Evolutionary conservation across 768 basidiomycete species (phyloP).

Genomic region (Leucocoprinus sp.): DNA sequence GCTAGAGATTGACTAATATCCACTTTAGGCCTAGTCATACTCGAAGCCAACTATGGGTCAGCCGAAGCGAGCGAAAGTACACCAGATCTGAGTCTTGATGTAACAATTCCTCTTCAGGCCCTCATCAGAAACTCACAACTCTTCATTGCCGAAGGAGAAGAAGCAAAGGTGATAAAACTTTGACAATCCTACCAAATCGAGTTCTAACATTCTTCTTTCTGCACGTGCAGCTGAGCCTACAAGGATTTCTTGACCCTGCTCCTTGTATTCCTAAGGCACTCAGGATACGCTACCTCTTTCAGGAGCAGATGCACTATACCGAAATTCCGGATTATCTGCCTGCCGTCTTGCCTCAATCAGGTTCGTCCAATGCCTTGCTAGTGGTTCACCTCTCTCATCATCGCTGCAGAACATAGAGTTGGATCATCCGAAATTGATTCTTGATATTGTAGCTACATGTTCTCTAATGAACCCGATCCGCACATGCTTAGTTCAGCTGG

Average conservation of each 20-base stretch:
- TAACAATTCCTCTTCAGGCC: constrained; percentile 75
- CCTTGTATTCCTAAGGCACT: constrained; percentile 65
- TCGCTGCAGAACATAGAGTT: constrained; percentile 19
- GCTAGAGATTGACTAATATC: constrained; percentile 3
- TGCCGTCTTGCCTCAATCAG: constrained; percentile 67
- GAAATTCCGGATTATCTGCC: constrained; percentile 66
- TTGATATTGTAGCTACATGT: too few species aligned
- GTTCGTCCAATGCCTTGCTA: constrained; percentile 31
- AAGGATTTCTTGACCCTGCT: constrained; percentile 86
- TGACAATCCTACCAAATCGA: background rate
- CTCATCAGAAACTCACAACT: constrained; percentile 74
- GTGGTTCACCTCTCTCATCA: constrained; percentile 10
- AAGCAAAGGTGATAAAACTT: constrained; percentile 47
- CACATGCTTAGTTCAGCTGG: too few species aligned
- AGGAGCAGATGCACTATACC: constrained; percentile 63
- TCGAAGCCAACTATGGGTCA: constrained; percentile 67
- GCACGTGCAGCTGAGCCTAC: constrained; percentile 49
- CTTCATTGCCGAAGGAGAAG: constrained; percentile 62
- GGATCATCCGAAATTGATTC: background rate
- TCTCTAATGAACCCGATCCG: too few species aligned
- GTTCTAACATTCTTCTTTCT: background rate
- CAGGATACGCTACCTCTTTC: constrained; percentile 70
- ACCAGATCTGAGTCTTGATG: constrained; percentile 58
- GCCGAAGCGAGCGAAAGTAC: constrained; percentile 39
- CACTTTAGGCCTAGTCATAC: constrained; percentile 61